These are phyloP conservation scores for Suillus variegatus DNA, from an alignment of 768 basidiomycete species.

Conservation along the genomic window DNA sequence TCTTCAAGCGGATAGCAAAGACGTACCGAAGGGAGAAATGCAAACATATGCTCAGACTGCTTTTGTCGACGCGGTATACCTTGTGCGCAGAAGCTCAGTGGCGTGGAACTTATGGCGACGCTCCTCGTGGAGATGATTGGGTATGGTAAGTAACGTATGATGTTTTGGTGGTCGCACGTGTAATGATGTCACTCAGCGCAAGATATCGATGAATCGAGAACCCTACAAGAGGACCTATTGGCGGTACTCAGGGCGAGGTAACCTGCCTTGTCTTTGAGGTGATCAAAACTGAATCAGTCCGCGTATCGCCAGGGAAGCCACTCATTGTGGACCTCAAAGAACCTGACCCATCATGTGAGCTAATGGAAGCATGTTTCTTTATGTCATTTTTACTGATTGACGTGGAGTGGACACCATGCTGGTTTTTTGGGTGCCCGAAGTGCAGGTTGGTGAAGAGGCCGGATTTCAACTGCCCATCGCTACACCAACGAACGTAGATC, in stretches of 20 bases:
- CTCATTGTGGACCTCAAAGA: constrained; percentile 66
- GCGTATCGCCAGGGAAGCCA: constrained; percentile 53
- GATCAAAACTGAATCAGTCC: constrained; percentile 46
- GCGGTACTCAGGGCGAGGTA: constrained; percentile 64
- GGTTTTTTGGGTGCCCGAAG: constrained; percentile 71
- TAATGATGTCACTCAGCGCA: constrained; percentile 30
- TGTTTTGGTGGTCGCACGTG: background rate
- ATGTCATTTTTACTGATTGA: constrained; percentile 11
- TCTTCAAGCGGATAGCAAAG: constrained; percentile 90
- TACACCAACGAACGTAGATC: constrained; percentile 47
- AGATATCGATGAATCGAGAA: constrained; percentile 47
- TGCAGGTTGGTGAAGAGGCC: constrained; percentile 57
- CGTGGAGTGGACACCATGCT: constrained; percentile 60
- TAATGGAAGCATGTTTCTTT: background rate
- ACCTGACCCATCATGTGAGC: constrained; percentile 62
- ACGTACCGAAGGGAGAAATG: constrained; percentile 88
- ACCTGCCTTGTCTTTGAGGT: background rate
- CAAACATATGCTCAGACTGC: constrained; percentile 69
- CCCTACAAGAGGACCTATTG: constrained; percentile 70
- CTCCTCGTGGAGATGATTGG: constrained; percentile 84
- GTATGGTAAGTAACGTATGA: constrained; percentile 51
- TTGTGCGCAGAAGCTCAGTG: constrained; percentile 79
- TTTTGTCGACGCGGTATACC: constrained; percentile 78
- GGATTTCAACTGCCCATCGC: constrained; percentile 76
- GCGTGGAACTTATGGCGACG: constrained; percentile 73